Evolutionary conservation across 1,284 basidiomycete species (phyloP).

Genomic region (Rhodotorula sp.): DNA sequence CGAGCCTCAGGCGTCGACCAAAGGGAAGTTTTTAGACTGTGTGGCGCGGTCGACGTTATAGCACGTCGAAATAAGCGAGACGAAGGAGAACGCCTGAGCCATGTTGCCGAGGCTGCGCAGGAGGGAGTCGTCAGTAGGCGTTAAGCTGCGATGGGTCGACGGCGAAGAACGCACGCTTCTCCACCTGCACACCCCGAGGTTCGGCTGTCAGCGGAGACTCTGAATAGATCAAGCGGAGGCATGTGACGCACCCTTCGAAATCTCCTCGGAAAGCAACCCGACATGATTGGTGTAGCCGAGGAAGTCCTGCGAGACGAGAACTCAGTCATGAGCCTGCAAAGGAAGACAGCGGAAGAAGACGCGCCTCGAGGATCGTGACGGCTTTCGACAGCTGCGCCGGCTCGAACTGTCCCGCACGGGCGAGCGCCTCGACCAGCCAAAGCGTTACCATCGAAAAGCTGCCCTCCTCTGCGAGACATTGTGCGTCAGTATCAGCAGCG

Average conservation of each 20-base stretch:
- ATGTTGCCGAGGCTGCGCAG: conserved; percentile 37
- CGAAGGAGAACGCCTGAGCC: conserved; percentile 39
- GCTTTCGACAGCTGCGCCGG: conserved; percentile 63
- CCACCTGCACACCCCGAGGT: conserved; percentile 6
- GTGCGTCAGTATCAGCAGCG: not conserved
- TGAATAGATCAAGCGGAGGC: not conserved
- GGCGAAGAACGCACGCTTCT: conserved; percentile 11
- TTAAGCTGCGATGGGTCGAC: not conserved
- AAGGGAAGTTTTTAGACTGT: not conserved
- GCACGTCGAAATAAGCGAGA: conserved; percentile 15
- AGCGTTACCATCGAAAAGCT: conserved; percentile 53
- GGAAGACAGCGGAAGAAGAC: not conserved
- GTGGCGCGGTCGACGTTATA: conserved; percentile 5
- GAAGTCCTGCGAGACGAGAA: not conserved
- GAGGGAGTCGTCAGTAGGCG: not conserved
- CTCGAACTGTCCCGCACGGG: conserved; percentile 76
- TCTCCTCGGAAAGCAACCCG: conserved; percentile 71
- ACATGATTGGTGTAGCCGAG: conserved; percentile 75
- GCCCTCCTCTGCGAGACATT: not conserved
- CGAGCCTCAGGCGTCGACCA: conserved; percentile 1
- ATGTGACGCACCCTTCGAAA: conserved; percentile 29
- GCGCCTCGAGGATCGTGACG: conserved; percentile 71
- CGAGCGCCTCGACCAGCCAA: conserved; percentile 79
- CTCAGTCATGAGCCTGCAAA: not conserved
- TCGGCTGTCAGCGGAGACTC: not conserved